Base-by-base conservation (phyloP, 495 filamentous ascomycete species). In the Penicillium bovifimosum region DNA sequence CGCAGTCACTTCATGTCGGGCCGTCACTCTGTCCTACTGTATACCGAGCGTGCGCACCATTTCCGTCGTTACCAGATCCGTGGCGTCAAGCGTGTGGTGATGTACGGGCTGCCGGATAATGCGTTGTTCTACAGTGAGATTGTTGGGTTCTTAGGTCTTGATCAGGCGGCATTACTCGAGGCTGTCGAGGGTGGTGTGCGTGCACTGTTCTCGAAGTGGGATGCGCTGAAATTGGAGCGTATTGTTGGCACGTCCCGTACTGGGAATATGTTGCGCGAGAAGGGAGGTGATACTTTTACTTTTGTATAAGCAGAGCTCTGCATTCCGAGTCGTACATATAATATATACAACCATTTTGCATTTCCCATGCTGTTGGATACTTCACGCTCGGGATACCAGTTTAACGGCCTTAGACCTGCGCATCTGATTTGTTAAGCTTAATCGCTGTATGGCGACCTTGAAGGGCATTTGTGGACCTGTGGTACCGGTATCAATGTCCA, bases 41-140 rank as follows among this genome's bases (percentile, higher is more conserved):
- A 97, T 68, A 91, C 90, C 8, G 91, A 92, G 67, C 85, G 93
- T 26, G 85, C 91, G 14, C 95, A 97, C 71, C 95, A 98, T 66
- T 98, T 97, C 75, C 77, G 88, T 24, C 79, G 95, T 17, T 92
- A 90, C 61, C 78, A 78, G 52, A 71, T 98, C 17, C 77, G 82
- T 31, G 93, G 93, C 9, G 90, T 91, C 24, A 84, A 81, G 66
- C 78, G 81, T 43, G 79, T 96, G 7, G 72, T 96, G 35, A 83
- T 95, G 75, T 98, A 97, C 66, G 84, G 82, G 2, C 62, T 96
- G 10, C 92, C 93, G 1, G 91, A 97, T 59, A 95, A 96, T 61
- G 84, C 87, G 35, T 59, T 76, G 6, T 96, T 97, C 62, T 98
- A 93, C 64, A 69, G 78, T n/a, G 93, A 98, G 75, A 77, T 96